These are phyloP conservation scores for Drechslerella stenobrocha DNA, from an alignment of 2,329 filamentous ascomycete genomes.

Conservation along the genomic window DNA sequence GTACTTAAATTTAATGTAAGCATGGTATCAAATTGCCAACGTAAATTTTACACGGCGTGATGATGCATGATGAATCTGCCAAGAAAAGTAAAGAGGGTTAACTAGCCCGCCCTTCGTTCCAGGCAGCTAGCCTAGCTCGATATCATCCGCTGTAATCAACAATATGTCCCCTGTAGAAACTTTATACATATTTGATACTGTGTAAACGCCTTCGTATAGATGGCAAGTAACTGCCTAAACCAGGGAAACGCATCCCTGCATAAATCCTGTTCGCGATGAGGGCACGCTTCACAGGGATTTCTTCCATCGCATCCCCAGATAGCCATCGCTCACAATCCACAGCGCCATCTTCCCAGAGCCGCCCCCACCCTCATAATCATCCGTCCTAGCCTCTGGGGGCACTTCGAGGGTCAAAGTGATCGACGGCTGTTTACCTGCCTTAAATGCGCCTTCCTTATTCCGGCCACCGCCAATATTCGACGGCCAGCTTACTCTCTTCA, in stretches of 20 bases:
- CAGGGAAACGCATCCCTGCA: slow-evolving; percentile 7
- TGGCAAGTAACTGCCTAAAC: slow-evolving; percentile 18
- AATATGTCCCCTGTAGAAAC: too few relatives aligned
- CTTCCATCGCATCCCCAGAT: slow-evolving; percentile 73
- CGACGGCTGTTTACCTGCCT: slow-evolving; percentile 61
- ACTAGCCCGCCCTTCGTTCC: too few relatives aligned
- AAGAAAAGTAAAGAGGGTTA: too few relatives aligned
- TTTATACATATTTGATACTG: background rate
- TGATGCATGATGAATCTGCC: too few relatives aligned
- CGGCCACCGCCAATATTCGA: slow-evolving; percentile 52
- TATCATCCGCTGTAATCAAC: too few relatives aligned
- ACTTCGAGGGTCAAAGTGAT: slow-evolving; percentile 37
- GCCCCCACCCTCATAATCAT: slow-evolving; percentile 52
- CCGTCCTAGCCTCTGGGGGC: slow-evolving; percentile 58
- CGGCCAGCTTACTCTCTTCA: slow-evolving; percentile 82
- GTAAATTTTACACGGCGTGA: too few relatives aligned
- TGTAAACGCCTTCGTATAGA: background rate
- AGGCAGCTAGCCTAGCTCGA: background rate
- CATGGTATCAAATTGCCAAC: slow-evolving; percentile 9
- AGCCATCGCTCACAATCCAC: slow-evolving; percentile 80
- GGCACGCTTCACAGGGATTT: slow-evolving; percentile 53
- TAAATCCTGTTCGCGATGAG: slow-evolving; percentile 6
- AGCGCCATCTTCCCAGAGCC: slow-evolving; percentile 70
- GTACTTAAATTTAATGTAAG: slow-evolving; percentile 14
- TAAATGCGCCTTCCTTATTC: slow-evolving; percentile 49